Base-by-base conservation (phyloP, 768 basidiomycete genomes). In the Suillus subluteus region DNA sequence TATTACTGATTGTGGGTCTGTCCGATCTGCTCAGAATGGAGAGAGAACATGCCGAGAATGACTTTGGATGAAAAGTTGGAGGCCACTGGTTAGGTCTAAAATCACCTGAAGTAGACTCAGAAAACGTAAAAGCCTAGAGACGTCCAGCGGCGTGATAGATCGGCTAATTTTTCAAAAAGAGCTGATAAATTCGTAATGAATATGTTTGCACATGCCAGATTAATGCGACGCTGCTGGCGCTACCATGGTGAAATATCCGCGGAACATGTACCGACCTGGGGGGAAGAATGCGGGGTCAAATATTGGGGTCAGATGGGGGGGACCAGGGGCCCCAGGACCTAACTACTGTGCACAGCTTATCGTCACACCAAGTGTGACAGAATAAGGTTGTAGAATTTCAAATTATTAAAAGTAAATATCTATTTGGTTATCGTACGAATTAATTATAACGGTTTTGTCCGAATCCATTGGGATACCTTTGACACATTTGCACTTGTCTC, bases 1-100 rank as follows among this genome's bases (percentile, higher is more conserved):
- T 65, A 56, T 70, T 68, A 62, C 71, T 70, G 68, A 73, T 58
- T 44, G 67, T 78, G 78, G 76, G 63, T 59, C 73, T 70, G 67
- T 71, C 78, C 73, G 74, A 72, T 74, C 62, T 52, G 44, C 32
- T 58, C 55, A 65, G 58, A 63, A 64, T 68, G 62, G 62, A 44
- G 58, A 62, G 23, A 35, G 55, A 61, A 55, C 69, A 66, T 62
- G 65, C 62, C 58, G 43, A 54, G 38, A 54, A 50, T 62, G n/a
- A 30, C 32, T 58, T 41, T 62, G 65, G 54, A 56, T 37, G 50
- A 62, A 48, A 30, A 65, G 18, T 64, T 54, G 54, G 11, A 35
- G 41, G 35, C 67, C 67, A 40, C 35, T 38, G 3, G 37, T 13
- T 52, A 54, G 48, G 59, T 30, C 38, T 58, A 23, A 50, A 65